Evolutionary conservation across 495 filamentous ascomycete genomes (phyloP).

Genomic region (Emericellopsis terricola): DNA sequence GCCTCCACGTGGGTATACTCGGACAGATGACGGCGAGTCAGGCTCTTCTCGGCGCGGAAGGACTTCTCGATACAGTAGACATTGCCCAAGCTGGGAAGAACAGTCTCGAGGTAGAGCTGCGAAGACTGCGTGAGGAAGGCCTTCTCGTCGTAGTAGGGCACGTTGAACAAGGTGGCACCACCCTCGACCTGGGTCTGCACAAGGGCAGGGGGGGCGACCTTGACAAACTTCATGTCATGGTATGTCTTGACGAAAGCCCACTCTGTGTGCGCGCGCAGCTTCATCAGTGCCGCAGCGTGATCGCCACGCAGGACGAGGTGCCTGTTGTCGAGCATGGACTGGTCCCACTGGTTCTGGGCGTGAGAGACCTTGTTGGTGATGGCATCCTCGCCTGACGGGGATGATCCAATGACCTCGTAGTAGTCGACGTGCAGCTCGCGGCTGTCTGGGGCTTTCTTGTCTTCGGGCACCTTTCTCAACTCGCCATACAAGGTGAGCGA

Average conservation of each 20-base stretch:
- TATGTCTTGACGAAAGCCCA: slow-evolving; percentile 71
- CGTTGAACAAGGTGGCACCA: slow-evolving; percentile 81
- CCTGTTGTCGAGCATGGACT: slow-evolving; percentile 71
- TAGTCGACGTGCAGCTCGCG: slow-evolving; percentile 93
- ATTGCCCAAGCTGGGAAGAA: slow-evolving; percentile 73
- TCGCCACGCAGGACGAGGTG: slow-evolving; percentile 89
- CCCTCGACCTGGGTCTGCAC: slow-evolving; percentile 99
- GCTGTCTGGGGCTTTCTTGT: slow-evolving; percentile 63
- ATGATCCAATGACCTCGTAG: slow-evolving; percentile 62
- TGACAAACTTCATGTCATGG: slow-evolving; percentile 56
- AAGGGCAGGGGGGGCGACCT: slow-evolving; percentile 87
- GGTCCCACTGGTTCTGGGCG: slow-evolving; percentile 50
- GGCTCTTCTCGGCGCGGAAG: slow-evolving; percentile 91
- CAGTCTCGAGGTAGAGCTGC: slow-evolving; percentile 95
- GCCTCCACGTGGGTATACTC: slow-evolving; percentile 97
- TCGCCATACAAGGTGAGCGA: slow-evolving; percentile 77
- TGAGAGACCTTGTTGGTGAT: slow-evolving; percentile 80
- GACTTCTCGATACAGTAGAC: slow-evolving; percentile 97
- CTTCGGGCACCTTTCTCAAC: slow-evolving; percentile 67
- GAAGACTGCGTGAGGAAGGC: slow-evolving; percentile 95
- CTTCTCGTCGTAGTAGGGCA: slow-evolving; percentile 86
- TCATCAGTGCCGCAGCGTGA: slow-evolving; percentile 71
- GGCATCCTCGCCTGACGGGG: slow-evolving; percentile 78
- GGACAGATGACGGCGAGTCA: slow-evolving; percentile 84
- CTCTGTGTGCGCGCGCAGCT: slow-evolving; percentile 72